Evolutionary conservation across 352 stramenopile species (phyloP).

Genomic region (Phytopythium montanum): DNA sequence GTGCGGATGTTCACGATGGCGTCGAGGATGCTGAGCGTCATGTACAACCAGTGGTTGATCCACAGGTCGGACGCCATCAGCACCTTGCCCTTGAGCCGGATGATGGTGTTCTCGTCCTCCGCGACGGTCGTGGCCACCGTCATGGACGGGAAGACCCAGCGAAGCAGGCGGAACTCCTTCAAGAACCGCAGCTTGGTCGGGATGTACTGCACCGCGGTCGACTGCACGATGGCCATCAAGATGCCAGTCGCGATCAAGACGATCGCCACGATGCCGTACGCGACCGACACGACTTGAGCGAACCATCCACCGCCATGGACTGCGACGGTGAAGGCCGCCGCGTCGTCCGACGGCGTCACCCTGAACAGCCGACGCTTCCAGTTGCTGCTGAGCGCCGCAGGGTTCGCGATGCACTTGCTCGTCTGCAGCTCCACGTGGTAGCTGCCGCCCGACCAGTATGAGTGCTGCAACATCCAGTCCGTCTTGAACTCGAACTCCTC

Average conservation of each 20-base stretch:
- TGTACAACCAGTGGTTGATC: constrained; percentile 46
- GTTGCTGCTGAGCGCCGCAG: constrained; percentile 3
- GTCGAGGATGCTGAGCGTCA: constrained; percentile 29
- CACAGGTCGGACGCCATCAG: constrained; percentile 33
- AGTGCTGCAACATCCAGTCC: constrained; percentile 28
- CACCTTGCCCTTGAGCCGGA: constrained; percentile 16
- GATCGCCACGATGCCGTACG: constrained; percentile 25
- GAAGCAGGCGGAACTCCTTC: constrained; percentile 3
- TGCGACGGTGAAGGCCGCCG: constrained; percentile 6
- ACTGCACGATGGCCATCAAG: constrained; percentile 6
- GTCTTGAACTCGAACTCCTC: constrained; percentile 23
- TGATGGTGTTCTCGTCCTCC: constrained; percentile 6
- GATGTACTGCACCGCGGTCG: constrained; percentile 14
- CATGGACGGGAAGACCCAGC: constrained; percentile 14
- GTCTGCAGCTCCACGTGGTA: constrained; percentile 30
- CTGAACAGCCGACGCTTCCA: constrained; percentile 18
- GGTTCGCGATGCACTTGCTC: constrained; percentile 22
- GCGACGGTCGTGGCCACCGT: constrained; percentile 2
- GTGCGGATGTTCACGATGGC: constrained; percentile 19
- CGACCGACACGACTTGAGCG: constrained; percentile 8
- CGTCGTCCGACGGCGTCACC: constrained; percentile 16
- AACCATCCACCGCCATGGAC: constrained; percentile 16
- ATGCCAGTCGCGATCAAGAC: constrained; percentile 16
- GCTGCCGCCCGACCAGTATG: constrained; percentile 28
- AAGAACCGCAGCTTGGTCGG: constrained; percentile 8